phyloP scores from a whole-genome alignment of 2,329 filamentous ascomycete genomes.

The Ascosphaera apis region DNA sequence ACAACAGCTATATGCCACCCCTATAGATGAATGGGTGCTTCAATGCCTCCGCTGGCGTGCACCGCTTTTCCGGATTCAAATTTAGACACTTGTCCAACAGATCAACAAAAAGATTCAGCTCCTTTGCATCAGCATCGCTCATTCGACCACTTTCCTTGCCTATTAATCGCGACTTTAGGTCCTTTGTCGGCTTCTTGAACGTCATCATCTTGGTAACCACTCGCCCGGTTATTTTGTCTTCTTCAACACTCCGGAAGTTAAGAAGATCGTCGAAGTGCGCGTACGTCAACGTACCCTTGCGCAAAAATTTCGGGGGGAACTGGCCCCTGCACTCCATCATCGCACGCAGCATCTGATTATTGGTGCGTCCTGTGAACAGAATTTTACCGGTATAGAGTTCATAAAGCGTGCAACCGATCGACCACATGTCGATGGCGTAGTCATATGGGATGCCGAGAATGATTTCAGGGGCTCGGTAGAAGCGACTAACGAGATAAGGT shows the following conservation, averaged over 20 bases:
- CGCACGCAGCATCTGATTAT: conserved; percentile 92
- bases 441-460: conserved; percentile 94
- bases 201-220: conserved; percentile 28
- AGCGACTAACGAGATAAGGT: conserved; percentile 86
- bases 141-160: conserved; percentile 49
- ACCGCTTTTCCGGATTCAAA: conserved; percentile 79
- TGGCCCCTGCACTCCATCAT: conserved; percentile 95
- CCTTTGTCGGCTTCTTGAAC: conserved; percentile 47
- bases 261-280: conserved; percentile 67
- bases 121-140: conserved; percentile 48
- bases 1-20: background rate
- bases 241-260: conserved; percentile 66
- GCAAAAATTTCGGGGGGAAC: conserved; percentile 70
- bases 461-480: conserved; percentile 92
- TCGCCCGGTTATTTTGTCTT: conserved; percentile 70
- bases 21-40: conserved; percentile 59
- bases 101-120: conserved; percentile 66
- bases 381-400: conserved; percentile 97
- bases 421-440: conserved; percentile 92
- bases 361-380: conserved; percentile 78
- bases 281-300: conserved; percentile 51
- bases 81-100: conserved; percentile 70
- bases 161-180: conserved; percentile 59
- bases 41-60: conserved; percentile 66
- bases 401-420: conserved; percentile 88